Base-by-base conservation (phyloP, 2,329 filamentous ascomycete genomes). In the Hypoxylon rubiginosum region DNA sequence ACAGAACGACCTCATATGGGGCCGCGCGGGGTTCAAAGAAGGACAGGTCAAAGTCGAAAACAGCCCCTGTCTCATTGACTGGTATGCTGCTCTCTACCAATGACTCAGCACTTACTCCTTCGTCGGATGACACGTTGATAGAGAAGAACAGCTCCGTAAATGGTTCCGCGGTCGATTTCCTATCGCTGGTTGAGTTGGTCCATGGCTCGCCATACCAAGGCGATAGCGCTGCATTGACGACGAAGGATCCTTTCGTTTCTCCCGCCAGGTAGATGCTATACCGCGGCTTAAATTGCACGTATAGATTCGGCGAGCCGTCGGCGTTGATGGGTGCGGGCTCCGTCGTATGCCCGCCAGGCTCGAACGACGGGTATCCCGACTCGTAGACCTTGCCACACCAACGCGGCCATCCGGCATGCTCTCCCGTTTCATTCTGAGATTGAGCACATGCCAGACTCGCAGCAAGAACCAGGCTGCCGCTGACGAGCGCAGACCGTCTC, bases 361-460 rank as follows among this genome's bases (percentile, higher is more conserved):
- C 78, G 62, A 83, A 84, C 52, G 77, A 79, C 0, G 80, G 79
- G 59, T 73, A 83, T 74, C 80, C 79, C 6, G 79, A 65, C 67
- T 83, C 67, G 67, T 84, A 84, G 4, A 80, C 82, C 58, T 84
- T 84, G 17, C 82, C 82, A 62, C 82, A 84, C 82, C 82, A 84
- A 48, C 82, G 75, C 11, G 79, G 79, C 81, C 80, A 82, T 50
- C 82, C 81, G 0, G 79, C 73, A 62, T 83, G 78, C 11, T 79
- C 73, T 1, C 81, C 81, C 1, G 81, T 82, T 43, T 79, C 75
- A 7, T 69, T 69, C 41, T 69, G 64, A n/a, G 68, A 69, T 21
- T 74, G 71, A 0, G 72, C 71, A 24, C 30, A 30, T 3, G 39
- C 57, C n/a, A 60, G 45, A 13, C 26, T 46, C 9, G 51, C 30